Evolutionary conservation across 257 asterid species (phyloP), one percentile per base, ranked within the genome.

Genomic region (Nicotiana sylvestris): DNA sequence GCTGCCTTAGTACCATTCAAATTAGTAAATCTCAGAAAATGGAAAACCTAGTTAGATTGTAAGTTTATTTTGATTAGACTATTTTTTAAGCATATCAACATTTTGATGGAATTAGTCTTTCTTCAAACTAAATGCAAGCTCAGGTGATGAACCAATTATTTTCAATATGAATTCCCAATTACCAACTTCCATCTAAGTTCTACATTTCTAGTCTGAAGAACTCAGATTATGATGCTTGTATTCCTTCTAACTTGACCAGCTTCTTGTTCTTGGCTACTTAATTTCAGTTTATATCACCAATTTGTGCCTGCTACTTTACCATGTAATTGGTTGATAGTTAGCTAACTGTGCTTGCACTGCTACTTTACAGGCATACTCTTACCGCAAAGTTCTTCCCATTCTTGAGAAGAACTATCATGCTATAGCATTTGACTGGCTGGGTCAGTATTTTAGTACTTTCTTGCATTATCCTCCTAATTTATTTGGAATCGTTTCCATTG

Each of bases 391-490:
- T 83, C 92, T 95, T 55, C 97, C 97, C 80, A 88, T 92, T 70
- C 96, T 95, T 81, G 87, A 98, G 43, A 92, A 89, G 92, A 89
- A 90, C 43, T 89, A 91, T 87, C 96, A 88, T 80, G 96, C 91
- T 32, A 86, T 91, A 76, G 94, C 99, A 81, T 91, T 95, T 86
- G 99, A 95, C 83, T 95, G 98, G 98, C 89, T 94, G 68, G 99
- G 99, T 95, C 85, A 85, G 89, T 82, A 72, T 21, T 70, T 70
- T 29, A 5, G 58, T 70, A 70, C 37, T 17, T 66, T 62, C 49
- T 81, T 30, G 53, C 46, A 15, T 65, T 65, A 65, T 72, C 37
- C 27, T 72, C 15, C 13, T 72, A 74, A 10, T 11, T 64, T 64
- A 8, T 29, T 64, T 1, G n/a, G 39, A 27, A 46, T 72, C 6